These are phyloP conservation scores for Abrus pulchellus DNA, from an alignment of 306 rosid genomes.

Conservation along the genomic window DNA sequence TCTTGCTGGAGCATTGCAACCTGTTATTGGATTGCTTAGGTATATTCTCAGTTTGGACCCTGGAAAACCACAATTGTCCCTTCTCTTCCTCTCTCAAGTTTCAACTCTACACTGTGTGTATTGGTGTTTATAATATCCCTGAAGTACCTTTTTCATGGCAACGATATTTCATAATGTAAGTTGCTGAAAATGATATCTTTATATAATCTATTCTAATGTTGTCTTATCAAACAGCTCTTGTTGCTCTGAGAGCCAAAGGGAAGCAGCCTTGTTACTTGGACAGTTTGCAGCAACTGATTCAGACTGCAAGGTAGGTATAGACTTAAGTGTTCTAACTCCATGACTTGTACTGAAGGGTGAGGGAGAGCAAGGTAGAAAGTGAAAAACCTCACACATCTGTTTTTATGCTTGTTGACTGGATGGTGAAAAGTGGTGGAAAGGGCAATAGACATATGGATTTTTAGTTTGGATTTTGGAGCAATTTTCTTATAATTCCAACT, in stretches of 20 bases:
- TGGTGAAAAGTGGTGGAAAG: slow-evolving; percentile 6
- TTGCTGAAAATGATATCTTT: not conserved
- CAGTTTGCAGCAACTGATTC: slow-evolving; percentile 99
- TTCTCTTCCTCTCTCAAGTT: not conserved
- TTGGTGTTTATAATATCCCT: not conserved
- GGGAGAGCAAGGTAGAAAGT: not conserved
- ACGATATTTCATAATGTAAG: not conserved
- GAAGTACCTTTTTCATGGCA: not conserved
- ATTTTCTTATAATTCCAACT: slow-evolving; percentile 2
- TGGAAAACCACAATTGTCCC: not conserved
- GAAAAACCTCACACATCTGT: not conserved
- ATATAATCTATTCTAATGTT: slow-evolving; percentile 27
- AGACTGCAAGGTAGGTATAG: slow-evolving; percentile 82
- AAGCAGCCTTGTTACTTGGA: slow-evolving; percentile 96
- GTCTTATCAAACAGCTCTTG: slow-evolving; percentile 70
- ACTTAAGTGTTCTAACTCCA: slow-evolving; percentile 5
- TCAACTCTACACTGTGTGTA: not conserved
- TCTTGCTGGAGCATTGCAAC: slow-evolving; percentile 93
- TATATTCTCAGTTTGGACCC: slow-evolving; percentile 35
- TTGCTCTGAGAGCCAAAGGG: slow-evolving; percentile 98
- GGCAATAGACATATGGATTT: not conserved
- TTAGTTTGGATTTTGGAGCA: slow-evolving; percentile 16
- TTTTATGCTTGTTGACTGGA: slow-evolving; percentile 26
- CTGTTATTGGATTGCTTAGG: slow-evolving; percentile 92
- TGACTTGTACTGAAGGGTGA: slow-evolving; percentile 14